These are phyloP conservation scores for Tillandsia fasciculata DNA, from an alignment of 176 grass and related monocot genomes.

Conservation along the genomic window DNA sequence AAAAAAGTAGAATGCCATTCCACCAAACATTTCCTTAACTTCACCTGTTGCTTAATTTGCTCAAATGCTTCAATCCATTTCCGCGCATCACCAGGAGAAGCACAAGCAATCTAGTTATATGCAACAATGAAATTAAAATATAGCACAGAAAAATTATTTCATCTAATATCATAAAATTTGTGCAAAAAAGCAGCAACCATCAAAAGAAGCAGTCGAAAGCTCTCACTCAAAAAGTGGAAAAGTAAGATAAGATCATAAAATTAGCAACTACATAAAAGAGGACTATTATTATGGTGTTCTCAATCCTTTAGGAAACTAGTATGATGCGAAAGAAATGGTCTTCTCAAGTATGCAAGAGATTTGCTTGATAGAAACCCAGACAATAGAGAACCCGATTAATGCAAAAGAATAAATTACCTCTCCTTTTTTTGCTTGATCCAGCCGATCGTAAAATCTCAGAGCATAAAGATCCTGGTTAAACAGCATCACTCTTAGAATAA, in stretches of 20 bases:
- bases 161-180: not conserved
- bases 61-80: constrained; percentile 95
- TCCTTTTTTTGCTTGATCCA: constrained; percentile 86
- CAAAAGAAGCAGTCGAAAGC: too few relatives aligned
- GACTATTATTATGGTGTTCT: too few relatives aligned
- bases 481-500: constrained; percentile 23
- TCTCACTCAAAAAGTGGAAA: too few relatives aligned
- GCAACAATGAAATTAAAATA: not conserved
- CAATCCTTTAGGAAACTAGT: too few relatives aligned
- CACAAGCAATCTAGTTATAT: constrained; percentile 78
- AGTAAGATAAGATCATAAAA: too few relatives aligned
- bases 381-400: not conserved
- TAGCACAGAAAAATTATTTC: not conserved
- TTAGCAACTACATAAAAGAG: too few relatives aligned
- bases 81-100: constrained; percentile 35
- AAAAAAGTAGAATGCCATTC: not conserved
- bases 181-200: too few relatives aligned
- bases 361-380: not conserved
- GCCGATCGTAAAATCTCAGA: constrained; percentile 56
- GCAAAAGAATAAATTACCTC: constrained; percentile 41
- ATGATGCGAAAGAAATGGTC: too few relatives aligned
- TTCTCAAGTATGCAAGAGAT: too few relatives aligned
- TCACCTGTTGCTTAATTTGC: constrained; percentile 75
- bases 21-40: not conserved
- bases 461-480: constrained; percentile 58